Conservation (phyloP, 257 asterid species). For the Nicotiana obtusifolia region DNA sequence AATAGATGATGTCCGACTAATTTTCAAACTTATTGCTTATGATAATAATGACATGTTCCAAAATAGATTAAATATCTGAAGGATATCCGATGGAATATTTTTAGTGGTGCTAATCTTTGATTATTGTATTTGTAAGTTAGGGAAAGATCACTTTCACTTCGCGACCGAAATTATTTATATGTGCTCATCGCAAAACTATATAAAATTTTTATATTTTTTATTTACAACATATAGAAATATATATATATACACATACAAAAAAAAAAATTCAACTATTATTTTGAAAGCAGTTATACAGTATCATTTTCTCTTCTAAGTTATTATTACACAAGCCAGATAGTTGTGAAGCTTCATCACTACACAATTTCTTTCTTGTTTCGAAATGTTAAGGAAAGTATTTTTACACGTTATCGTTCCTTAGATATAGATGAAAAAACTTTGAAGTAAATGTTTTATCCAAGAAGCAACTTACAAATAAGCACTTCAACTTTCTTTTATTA, state of each 20-base stretch:
- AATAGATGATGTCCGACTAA: background rate
- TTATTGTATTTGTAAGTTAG: background rate
- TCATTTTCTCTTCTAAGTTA: too few species aligned
- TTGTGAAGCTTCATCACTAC: background rate
- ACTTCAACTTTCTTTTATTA: background rate
- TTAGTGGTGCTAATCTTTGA: background rate
- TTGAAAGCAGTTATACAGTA: too few species aligned
- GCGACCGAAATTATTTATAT: too few species aligned
- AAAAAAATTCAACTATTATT: too few species aligned
- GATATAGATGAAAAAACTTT: background rate
- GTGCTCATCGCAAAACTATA: too few species aligned
- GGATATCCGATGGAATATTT: constrained; percentile 5
- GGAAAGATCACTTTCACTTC: too few species aligned
- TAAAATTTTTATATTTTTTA: too few species aligned
- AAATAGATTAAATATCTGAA: background rate
- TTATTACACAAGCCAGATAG: background rate
- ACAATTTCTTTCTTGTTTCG: background rate
- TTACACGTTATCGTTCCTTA: background rate
- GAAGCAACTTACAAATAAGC: background rate
- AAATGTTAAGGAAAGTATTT: too few species aligned
- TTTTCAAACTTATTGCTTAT: background rate
- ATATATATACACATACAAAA: too few species aligned
- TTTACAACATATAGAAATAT: too few species aligned
- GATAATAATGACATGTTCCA: background rate
- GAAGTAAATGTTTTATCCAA: background rate